Percentiles rank a stretch among this genome's conserved stretches.
These are phyloP conservation scores for Fabrea salina DNA, from an alignment of 169 alveolate genomes.

Conservation along the genomic window DNA sequence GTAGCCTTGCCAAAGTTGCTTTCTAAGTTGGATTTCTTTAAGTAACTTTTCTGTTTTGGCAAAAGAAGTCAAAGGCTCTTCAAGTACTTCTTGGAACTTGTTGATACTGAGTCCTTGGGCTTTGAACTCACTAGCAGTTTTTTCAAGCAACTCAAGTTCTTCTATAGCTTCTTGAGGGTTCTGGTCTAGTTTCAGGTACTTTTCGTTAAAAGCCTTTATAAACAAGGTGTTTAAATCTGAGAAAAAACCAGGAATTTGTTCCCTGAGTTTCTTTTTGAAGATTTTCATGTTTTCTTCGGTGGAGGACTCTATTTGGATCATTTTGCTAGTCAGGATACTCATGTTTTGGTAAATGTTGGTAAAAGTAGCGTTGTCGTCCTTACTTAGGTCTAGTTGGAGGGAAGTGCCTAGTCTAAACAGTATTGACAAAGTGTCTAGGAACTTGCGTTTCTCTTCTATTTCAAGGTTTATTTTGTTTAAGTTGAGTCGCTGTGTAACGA, in stretches of 20 bases:
- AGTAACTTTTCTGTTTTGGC: constrained; percentile 48
- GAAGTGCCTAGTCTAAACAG: background rate
- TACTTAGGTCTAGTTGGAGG: background rate
- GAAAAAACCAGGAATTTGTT: constrained; percentile 47
- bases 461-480: background rate
- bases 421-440: background rate
- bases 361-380: constrained; percentile 50
- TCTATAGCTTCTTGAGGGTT: constrained; percentile 42
- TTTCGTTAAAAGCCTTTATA: constrained; percentile 46
- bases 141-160: constrained; percentile 44
- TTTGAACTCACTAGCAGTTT: constrained; percentile 41
- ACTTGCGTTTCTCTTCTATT: background rate
- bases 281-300: constrained; percentile 54
- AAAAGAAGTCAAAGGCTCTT: constrained; percentile 45
- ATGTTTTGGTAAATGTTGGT: constrained; percentile 37
- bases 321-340: constrained; percentile 36
- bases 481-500: constrained; percentile 38
- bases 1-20: constrained; percentile 64
- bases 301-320: constrained; percentile 53
- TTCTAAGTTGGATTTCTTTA: constrained; percentile 55
- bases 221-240: constrained; percentile 35
- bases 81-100: constrained; percentile 55
- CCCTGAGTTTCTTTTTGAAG: constrained; percentile 60
- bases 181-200: constrained; percentile 41
- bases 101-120: constrained; percentile 39